Evolutionary conservation across 2,329 filamentous ascomycete species (phyloP), one percentile per base, ranked within the genome.

Genomic region (Plenodomus biglobosus): DNA sequence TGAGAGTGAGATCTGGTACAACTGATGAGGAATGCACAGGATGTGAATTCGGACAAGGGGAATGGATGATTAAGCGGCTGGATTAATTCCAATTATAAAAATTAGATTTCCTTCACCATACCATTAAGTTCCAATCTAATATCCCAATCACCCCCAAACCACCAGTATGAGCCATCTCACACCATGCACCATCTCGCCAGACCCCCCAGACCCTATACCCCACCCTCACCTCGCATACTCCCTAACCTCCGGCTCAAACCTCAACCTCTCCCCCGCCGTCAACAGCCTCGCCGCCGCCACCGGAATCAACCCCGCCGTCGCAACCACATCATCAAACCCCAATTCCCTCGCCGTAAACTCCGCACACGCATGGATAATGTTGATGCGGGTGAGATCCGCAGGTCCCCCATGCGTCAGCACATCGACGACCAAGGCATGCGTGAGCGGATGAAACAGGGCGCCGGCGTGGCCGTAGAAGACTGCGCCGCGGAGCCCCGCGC

Each of bases 381-480:
- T 57, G 17, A 81, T 58, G 3, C 77, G 60, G 1, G 55, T 65
- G 2, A 73, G 46, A 17, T 69, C 49, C 0, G 73, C 78, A 0
- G 76, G 76, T 1, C 80, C 78, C 37, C 70, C 69, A 53, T 81
- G 67, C 8, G 58, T 70, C 48, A 83, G 67, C 15, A 78, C 79
- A 62, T 81, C 79, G 8, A 75, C 64, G 1, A 75, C 65, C 37
- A 82, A 58, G 1, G 67, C 69, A 48, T 71, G 76, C 0, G 71
- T 69, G 19, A 82, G 63, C 0, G 77, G 73, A 50, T 81, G 78
- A 54, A 75, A 79, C 36, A 83, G 66, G 27, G 78, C 68, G 2
- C 75, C 75, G 48, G 80, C 78, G 38, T 82, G 80, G 0, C 73
- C 75, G 59, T 79, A 80, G 39, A 80, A 65, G n/a, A 0, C 64